Percentiles rank a stretch among this genome's conserved stretches.
phyloP scores from a whole-genome alignment of 805 yeast genomes.

The Ogataea paradorogensis region DNA sequence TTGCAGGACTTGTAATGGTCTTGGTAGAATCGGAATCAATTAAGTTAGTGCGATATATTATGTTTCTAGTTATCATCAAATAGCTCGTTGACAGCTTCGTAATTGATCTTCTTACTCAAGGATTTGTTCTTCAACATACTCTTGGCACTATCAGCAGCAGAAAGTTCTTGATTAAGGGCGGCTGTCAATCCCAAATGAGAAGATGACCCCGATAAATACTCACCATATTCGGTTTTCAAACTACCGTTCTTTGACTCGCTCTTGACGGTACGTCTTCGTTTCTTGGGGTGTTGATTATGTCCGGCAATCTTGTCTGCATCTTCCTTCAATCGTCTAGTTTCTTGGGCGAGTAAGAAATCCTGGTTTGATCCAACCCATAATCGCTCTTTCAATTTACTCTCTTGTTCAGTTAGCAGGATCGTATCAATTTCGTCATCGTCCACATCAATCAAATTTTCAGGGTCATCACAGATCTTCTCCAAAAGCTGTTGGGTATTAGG shows the following conservation, averaged over 20 bases:
- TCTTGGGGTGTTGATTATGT: conserved; percentile 52
- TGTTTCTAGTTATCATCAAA: conserved; percentile 29
- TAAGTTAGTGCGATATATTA: background rate
- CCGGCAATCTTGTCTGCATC: conserved; percentile 91
- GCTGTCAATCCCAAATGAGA: conserved; percentile 35
- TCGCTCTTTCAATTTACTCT: conserved; percentile 68
- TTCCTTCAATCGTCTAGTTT: conserved; percentile 72
- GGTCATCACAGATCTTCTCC: conserved; percentile 53
- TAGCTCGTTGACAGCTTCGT: conserved; percentile 67
- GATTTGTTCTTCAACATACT: conserved; percentile 72
- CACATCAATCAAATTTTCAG: conserved; percentile 65
- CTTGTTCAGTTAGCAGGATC: conserved; percentile 63
- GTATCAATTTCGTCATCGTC: conserved; percentile 78
- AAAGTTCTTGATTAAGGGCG: conserved; percentile 45
- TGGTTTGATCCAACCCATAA: conserved; percentile 90
- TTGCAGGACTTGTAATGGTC: background rate
- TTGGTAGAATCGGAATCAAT: conserved; percentile 1
- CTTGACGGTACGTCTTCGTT: conserved; percentile 33
- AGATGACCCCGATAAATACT: conserved; percentile 23
- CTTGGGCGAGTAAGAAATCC: conserved; percentile 82
- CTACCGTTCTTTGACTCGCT: conserved; percentile 28
- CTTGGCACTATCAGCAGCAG: conserved; percentile 79
- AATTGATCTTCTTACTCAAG: conserved; percentile 87
- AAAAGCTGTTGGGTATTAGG: conserved; percentile 60
- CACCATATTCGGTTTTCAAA: conserved; percentile 26